Percentiles rank a stretch among this genome's conserved stretches.
These are phyloP conservation scores for Chlorophyllum brunneum DNA, from an alignment of 768 basidiomycete genomes.

Conservation along the genomic window DNA sequence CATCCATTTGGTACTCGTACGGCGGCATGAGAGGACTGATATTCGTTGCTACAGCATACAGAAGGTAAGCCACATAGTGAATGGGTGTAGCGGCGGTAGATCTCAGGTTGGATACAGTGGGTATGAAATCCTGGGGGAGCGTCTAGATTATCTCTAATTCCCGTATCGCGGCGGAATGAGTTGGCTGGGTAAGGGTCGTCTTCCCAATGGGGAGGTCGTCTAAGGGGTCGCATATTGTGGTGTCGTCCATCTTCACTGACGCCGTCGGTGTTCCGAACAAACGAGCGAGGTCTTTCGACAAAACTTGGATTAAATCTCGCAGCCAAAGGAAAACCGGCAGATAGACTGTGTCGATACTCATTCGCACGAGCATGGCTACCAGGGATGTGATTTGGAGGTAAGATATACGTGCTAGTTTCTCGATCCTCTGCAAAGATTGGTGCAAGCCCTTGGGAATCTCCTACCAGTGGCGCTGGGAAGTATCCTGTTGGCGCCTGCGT, in stretches of 20 bases:
- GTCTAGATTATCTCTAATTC: not conserved
- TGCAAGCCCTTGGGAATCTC: not conserved
- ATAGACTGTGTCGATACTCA: not conserved
- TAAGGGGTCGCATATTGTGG: not conserved
- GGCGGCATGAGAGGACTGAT: not conserved
- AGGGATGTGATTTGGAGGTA: not conserved
- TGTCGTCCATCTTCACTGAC: not conserved
- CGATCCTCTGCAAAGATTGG: not conserved
- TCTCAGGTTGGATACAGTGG: not conserved
- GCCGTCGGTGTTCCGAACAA: not conserved
- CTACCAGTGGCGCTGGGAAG: not conserved
- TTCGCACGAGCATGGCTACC: not conserved
- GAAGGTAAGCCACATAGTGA: not conserved
- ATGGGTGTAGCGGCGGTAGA: not conserved
- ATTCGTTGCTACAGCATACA: not conserved
- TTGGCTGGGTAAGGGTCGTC: conserved; percentile 4
- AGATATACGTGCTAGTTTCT: not conserved
- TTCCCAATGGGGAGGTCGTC: conserved; percentile 7
- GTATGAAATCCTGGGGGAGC: not conserved
- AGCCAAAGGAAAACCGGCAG: not conserved
- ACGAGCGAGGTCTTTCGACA: not conserved
- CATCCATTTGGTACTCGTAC: not conserved
- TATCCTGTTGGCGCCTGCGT: not conserved
- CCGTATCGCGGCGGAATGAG: not conserved
- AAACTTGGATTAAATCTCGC: not conserved